Evolutionary conservation across 1,284 basidiomycete species (phyloP).

Genomic region (Marasmius tenuissimus): DNA sequence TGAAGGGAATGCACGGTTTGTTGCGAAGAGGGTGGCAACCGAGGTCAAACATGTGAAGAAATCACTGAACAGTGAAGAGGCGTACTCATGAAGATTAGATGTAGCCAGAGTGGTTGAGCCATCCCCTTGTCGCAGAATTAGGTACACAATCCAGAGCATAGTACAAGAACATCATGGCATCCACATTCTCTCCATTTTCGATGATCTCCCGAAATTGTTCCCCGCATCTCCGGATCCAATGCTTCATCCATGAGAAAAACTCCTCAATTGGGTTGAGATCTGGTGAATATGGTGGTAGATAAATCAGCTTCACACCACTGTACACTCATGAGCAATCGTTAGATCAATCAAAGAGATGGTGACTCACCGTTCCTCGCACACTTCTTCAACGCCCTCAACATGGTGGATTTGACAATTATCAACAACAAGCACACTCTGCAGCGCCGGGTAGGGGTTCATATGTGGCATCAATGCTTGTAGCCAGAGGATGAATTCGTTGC

Average conservation of each 20-base stretch:
- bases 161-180: too few species aligned
- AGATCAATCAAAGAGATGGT: not conserved
- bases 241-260: not conserved
- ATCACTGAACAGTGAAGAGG: too few species aligned
- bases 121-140: too few species aligned
- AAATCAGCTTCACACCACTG: conserved; percentile 3
- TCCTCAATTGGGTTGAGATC: conserved; percentile 7
- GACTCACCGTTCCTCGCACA: not conserved
- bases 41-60: too few species aligned
- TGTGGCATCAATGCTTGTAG: conserved; percentile 11
- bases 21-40: too few species aligned
- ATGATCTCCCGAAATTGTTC: too few species aligned
- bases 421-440: conserved; percentile 2
- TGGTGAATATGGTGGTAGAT: conserved; percentile 7
- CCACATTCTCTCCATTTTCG: too few species aligned
- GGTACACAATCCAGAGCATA: too few species aligned
- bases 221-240: not conserved
- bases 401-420: conserved; percentile 8
- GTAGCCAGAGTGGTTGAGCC: too few species aligned
- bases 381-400: not conserved
- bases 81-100: too few species aligned
- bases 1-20: too few species aligned
- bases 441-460: conserved; percentile 2
- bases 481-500: conserved; percentile 15
- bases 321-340: not conserved